phyloP scores from a whole-genome alignment of 805 yeast genomes.

The Hanseniaspora clermontiae region DNA sequence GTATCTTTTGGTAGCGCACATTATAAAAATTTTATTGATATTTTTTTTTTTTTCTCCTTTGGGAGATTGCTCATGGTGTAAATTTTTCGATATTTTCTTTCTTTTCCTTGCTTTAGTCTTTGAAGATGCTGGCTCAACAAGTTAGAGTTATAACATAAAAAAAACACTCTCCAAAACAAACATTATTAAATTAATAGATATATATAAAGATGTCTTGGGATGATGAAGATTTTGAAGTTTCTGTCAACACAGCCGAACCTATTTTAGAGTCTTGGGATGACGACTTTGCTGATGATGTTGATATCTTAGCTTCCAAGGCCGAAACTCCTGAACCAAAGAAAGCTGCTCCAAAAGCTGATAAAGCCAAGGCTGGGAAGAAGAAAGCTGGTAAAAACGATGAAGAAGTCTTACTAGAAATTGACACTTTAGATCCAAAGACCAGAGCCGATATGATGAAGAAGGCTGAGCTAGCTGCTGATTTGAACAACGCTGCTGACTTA shows the following conservation, averaged over 20 bases:
- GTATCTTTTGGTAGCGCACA: too few species aligned
- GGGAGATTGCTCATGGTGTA: too few species aligned
- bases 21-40: too few species aligned
- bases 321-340: slow-evolving; percentile 43
- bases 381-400: slow-evolving; percentile 31
- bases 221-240: slow-evolving; percentile 81
- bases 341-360: slow-evolving; percentile 20
- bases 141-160: too few species aligned
- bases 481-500: slow-evolving; percentile 84
- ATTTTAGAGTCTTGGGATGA: slow-evolving; percentile 72
- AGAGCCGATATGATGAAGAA: slow-evolving; percentile 59
- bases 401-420: slow-evolving; percentile 42
- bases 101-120: too few species aligned
- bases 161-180: neutral
- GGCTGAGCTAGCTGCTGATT: slow-evolving; percentile 75
- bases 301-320: slow-evolving; percentile 67
- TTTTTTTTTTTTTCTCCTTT: too few species aligned
- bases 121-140: too few species aligned
- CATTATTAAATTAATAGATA: neutral
- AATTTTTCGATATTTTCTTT: too few species aligned
- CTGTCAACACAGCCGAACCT: slow-evolving; percentile 38
- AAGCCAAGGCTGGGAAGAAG: slow-evolving; percentile 25
- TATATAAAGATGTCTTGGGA: slow-evolving; percentile 35
- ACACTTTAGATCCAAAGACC: slow-evolving; percentile 59
- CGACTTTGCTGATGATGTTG: slow-evolving; percentile 33